A percentile compares a stretch with the other conserved stretches of the same genome.
Evolutionary conservation across 2,329 filamentous ascomycete genomes (phyloP).

Genomic region (Colletotrichum sp.): DNA sequence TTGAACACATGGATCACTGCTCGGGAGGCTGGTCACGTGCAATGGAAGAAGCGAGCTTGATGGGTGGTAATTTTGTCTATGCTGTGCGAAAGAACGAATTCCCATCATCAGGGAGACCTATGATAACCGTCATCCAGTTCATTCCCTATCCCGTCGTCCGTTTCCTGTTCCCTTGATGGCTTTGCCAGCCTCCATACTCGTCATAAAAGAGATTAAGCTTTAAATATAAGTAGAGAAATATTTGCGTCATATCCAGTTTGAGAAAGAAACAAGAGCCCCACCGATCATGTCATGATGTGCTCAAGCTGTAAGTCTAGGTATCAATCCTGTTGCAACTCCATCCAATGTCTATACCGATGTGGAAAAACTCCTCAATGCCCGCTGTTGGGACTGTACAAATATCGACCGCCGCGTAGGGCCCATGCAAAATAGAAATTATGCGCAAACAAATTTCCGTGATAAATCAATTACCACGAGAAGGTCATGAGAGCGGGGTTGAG

Average conservation of each 20-base stretch:
- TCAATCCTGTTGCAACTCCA: conserved; percentile 16
- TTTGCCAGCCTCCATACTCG: background rate
- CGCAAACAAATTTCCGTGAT: background rate
- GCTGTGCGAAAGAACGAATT: background rate
- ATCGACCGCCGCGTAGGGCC: conserved; percentile 1
- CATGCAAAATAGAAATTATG: background rate
- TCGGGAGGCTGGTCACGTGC: background rate
- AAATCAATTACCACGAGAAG: conserved; percentile 69
- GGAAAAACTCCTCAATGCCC: conserved; percentile 7
- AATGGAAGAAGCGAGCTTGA: background rate
- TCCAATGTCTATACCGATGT: conserved; percentile 17
- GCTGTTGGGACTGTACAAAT: conserved; percentile 8
- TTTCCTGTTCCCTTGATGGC: background rate
- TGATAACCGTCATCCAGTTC: background rate
- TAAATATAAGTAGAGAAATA: background rate
- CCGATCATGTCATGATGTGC: conserved; percentile 2
- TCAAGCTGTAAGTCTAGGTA: conserved; percentile 16
- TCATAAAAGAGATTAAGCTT: background rate
- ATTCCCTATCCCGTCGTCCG: background rate
- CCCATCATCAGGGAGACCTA: background rate
- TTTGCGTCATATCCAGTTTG: background rate
- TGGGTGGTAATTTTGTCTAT: background rate
- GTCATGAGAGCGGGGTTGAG: conserved; percentile 83
- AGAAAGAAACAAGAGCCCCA: background rate
- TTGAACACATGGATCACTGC: background rate